Evolutionary conservation across 2,329 filamentous ascomycete species (phyloP).

Genomic region (Diaporthe batatas): DNA sequence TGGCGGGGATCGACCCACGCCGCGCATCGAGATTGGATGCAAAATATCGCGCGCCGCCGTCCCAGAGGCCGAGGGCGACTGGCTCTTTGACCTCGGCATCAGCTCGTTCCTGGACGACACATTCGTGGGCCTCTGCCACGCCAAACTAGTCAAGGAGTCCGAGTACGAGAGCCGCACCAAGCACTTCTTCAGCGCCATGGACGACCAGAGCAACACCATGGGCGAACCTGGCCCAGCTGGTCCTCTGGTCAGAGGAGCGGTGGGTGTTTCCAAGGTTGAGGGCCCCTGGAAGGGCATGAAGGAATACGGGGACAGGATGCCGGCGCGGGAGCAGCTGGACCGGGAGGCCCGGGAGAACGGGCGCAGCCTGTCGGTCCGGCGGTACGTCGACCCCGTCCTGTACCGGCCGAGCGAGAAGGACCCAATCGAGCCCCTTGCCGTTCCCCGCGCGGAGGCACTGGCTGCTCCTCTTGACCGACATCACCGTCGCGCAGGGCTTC

Average conservation of each 20-base stretch:
- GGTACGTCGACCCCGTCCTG: background rate
- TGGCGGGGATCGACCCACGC: background rate
- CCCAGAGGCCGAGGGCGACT: background rate
- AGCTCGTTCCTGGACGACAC: too few species aligned
- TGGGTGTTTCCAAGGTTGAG: background rate
- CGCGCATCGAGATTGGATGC: background rate
- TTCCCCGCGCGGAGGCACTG: background rate
- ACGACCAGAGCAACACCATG: background rate
- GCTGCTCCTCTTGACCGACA: background rate
- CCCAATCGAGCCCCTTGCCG: too few species aligned
- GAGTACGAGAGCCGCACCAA: background rate
- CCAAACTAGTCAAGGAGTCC: slow-evolving; percentile 13
- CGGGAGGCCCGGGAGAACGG: background rate
- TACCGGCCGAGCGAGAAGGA: background rate
- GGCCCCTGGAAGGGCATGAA: background rate
- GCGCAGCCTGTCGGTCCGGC: background rate
- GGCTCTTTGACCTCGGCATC: background rate
- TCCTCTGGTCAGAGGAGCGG: background rate
- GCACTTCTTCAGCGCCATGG: slow-evolving; percentile 1
- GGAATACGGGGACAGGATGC: background rate
- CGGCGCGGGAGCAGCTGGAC: background rate
- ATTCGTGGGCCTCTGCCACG: background rate
- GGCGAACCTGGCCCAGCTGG: background rate
- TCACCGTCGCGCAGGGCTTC: background rate
- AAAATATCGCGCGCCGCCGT: background rate